These are phyloP conservation scores for Amanita rubescens DNA, from an alignment of 768 basidiomycete genomes.

Conservation along the genomic window DNA sequence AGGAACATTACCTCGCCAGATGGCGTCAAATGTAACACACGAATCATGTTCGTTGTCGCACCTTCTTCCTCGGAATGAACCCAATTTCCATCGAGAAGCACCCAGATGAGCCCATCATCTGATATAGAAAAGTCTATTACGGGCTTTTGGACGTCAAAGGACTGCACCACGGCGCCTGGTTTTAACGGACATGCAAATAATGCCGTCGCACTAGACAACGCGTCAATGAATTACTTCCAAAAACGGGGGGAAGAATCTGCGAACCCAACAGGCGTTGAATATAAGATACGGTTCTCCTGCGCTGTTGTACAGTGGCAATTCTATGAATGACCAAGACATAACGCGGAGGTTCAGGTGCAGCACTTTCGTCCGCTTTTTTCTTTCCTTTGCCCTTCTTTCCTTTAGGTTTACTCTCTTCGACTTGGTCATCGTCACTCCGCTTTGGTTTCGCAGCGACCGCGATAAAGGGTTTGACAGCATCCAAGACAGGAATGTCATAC, in stretches of 20 bases:
- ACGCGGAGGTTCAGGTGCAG: conserved; percentile 14
- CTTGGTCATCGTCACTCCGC: conserved; percentile 25
- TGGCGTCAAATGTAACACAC: conserved; percentile 22
- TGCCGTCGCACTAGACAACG: conserved; percentile 1
- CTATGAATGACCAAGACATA: conserved; percentile 50
- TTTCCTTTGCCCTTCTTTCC: conserved; percentile 16
- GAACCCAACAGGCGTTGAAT: conserved; percentile 72
- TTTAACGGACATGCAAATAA: conserved; percentile 5
- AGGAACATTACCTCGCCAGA: conserved; percentile 30
- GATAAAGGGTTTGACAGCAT: conserved; percentile 42
- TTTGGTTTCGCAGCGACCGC: conserved; percentile 27
- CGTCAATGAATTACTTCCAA: not conserved
- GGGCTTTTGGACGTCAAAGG: conserved; percentile 18
- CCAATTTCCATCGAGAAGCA: conserved; percentile 19
- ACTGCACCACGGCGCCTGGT: conserved; percentile 4
- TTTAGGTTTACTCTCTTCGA: conserved; percentile 15
- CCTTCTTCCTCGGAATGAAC: not conserved
- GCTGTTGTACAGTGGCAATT: conserved; percentile 41
- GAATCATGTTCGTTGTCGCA: conserved; percentile 7
- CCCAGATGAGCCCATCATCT: conserved; percentile 17
- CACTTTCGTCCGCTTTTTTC: conserved; percentile 15
- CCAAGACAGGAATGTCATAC: conserved; percentile 44
- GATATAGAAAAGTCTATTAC: conserved; percentile 15
- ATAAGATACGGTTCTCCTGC: conserved; percentile 35
- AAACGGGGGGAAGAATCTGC: conserved; percentile 19